Conservation (phyloP, 2,329 filamentous ascomycete species). For the Teratosphaeria destructans region DNA sequence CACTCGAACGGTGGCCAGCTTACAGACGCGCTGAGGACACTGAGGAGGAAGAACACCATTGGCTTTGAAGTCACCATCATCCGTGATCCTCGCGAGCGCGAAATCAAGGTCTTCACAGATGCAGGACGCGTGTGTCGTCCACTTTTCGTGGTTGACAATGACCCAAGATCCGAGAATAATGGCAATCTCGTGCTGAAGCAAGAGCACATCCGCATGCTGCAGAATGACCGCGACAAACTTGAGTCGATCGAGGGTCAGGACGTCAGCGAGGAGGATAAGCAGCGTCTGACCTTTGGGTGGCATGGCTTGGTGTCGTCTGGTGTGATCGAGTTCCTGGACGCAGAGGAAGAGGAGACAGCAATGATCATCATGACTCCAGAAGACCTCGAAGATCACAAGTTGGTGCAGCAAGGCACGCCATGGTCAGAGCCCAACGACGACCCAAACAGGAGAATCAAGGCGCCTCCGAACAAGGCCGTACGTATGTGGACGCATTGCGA, state of each 20-base stretch:
- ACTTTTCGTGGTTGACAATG: slow-evolving; percentile 85
- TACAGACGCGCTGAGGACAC: slow-evolving; percentile 42
- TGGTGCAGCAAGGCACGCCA: slow-evolving; percentile 24
- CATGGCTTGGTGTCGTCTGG: slow-evolving; percentile 72
- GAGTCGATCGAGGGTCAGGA: slow-evolving; percentile 39
- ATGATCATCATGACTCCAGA: slow-evolving; percentile 99
- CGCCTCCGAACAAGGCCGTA: slow-evolving; percentile 73
- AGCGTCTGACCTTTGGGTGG: slow-evolving; percentile 67
- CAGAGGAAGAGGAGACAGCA: slow-evolving; percentile 93
- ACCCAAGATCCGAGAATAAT: slow-evolving; percentile 60
- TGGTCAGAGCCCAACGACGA: slow-evolving; percentile 53
- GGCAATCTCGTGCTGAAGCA: slow-evolving; percentile 75
- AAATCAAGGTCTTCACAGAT: slow-evolving; percentile 98
- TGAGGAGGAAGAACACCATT: slow-evolving; percentile 61
- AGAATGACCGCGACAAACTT: slow-evolving; percentile 55
- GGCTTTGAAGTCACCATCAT: slow-evolving; percentile 90
- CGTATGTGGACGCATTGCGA: slow-evolving; percentile 97
- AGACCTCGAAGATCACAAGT: slow-evolving; percentile 59
- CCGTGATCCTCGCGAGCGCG: slow-evolving; percentile 88
- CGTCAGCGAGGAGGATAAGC: slow-evolving; percentile 47
- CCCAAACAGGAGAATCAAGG: slow-evolving; percentile 77
- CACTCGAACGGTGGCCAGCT: slow-evolving; percentile 81
- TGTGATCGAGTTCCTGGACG: slow-evolving; percentile 91
- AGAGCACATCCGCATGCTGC: slow-evolving; percentile 68
- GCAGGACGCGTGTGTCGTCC: slow-evolving; percentile 91